Evolutionary conservation across 805 yeast genomes (phyloP).

Genomic region (Lachancea meyersii): DNA sequence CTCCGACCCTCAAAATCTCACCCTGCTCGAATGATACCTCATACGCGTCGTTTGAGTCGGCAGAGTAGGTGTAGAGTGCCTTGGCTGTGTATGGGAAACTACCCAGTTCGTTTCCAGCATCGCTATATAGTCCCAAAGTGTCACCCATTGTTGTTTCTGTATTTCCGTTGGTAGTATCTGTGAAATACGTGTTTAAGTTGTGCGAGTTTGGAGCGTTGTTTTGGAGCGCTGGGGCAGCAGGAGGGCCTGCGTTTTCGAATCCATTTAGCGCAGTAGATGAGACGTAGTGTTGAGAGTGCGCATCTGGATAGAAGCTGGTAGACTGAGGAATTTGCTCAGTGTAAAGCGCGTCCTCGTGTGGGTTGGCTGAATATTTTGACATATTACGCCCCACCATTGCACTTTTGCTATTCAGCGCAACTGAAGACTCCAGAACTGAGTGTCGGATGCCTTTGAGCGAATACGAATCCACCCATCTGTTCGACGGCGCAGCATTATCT

Average conservation of each 20-base stretch:
- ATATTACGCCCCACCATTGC: conserved; percentile 9
- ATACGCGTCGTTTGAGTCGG: conserved; percentile 87
- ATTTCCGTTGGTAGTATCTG: conserved; percentile 27
- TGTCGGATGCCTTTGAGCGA: conserved; percentile 48
- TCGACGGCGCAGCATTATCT: conserved; percentile 81
- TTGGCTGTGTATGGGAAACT: conserved; percentile 75
- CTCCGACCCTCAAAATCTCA: conserved; percentile 85
- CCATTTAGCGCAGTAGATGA: conserved; percentile 56
- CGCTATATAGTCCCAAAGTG: conserved; percentile 33
- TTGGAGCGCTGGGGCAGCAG: conserved; percentile 6
- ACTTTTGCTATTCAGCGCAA: conserved; percentile 7
- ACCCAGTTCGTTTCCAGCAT: conserved; percentile 28
- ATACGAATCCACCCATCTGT: conserved; percentile 78
- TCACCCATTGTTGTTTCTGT: conserved; percentile 34
- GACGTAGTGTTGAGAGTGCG: conserved; percentile 30
- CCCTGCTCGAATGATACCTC: conserved; percentile 88
- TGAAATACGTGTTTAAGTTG: conserved; percentile 22
- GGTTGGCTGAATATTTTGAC: conserved; percentile 16
- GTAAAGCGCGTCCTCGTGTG: conserved; percentile 1
- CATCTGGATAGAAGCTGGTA: conserved; percentile 13
- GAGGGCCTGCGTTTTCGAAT: conserved; percentile 44
- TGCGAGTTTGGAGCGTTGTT: conserved; percentile 14
- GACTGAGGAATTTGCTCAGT: conserved; percentile 7
- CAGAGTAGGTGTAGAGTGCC: conserved; percentile 81
- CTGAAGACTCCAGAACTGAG: conserved; percentile 26